Conservation (phyloP, 2,329 filamentous ascomycete species). For the Xylaria arbuscula region DNA sequence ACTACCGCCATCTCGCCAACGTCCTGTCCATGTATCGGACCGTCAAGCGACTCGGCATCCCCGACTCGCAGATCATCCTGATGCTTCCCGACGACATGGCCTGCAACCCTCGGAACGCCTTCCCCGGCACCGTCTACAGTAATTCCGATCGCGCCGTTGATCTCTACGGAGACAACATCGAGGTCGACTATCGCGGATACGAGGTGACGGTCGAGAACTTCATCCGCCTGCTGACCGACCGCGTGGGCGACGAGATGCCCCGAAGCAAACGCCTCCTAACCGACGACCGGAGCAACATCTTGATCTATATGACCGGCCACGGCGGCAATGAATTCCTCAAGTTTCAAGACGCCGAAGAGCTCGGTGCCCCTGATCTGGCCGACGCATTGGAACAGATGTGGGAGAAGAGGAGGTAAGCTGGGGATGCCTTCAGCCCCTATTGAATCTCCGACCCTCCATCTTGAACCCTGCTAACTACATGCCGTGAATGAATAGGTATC, state of each 20-base stretch:
- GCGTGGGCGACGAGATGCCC: slow-evolving; percentile 93
- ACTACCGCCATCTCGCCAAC: slow-evolving; percentile 98
- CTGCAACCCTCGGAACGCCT: slow-evolving; percentile 97
- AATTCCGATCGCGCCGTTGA: slow-evolving; percentile 96
- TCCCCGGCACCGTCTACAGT: slow-evolving; percentile 97
- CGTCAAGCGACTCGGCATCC: slow-evolving; percentile 96
- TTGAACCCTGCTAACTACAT: slow-evolving; percentile 10
- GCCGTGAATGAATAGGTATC: slow-evolving; percentile 68
- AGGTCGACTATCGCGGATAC: slow-evolving; percentile 97
- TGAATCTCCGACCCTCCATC: too few relatives aligned
- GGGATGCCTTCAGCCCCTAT: background rate
- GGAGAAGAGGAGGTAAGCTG: slow-evolving; percentile 87
- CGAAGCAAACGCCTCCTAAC: slow-evolving; percentile 93
- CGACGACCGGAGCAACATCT: slow-evolving; percentile 93
- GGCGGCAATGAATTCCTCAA: slow-evolving; percentile 98
- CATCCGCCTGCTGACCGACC: slow-evolving; percentile 92
- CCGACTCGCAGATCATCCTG: slow-evolving; percentile 98
- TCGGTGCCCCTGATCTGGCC: slow-evolving; percentile 93
- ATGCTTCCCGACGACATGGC: slow-evolving; percentile 99
- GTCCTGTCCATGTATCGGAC: slow-evolving; percentile 97
- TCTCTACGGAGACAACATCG: slow-evolving; percentile 97
- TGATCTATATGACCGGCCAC: slow-evolving; percentile 99
- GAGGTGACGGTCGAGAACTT: slow-evolving; percentile 99
- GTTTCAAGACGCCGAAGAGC: slow-evolving; percentile 98
- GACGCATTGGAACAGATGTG: slow-evolving; percentile 99